Evolutionary conservation across 495 filamentous ascomycete genomes (phyloP).

Genomic region (Friedmanniomyces simplex): DNA sequence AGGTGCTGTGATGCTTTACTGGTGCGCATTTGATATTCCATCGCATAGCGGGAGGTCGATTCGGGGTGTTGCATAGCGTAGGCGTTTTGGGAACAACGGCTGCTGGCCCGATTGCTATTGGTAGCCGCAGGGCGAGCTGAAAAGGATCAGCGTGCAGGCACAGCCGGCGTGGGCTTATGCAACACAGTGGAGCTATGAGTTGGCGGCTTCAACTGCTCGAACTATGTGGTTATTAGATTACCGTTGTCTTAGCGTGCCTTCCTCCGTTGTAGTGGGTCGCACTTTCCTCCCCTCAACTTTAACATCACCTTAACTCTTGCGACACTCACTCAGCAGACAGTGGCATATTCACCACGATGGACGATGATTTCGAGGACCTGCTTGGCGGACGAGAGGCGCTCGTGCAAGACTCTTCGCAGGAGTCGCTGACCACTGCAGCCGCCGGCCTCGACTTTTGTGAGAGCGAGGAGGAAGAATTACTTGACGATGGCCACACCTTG

Average conservation of each 20-base stretch:
- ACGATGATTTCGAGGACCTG: constrained; percentile 8
- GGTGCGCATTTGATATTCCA: neutral
- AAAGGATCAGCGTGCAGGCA: too few relatives aligned
- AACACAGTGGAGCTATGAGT: too few relatives aligned
- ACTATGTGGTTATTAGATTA: neutral
- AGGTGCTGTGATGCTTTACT: neutral
- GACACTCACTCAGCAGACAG: neutral
- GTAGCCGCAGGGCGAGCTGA: too few relatives aligned
- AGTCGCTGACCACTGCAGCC: constrained; percentile 1
- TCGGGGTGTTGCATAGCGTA: neutral
- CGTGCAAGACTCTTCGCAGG: neutral
- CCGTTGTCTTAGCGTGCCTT: neutral
- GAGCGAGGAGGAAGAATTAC: neutral
- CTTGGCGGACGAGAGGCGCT: neutral
- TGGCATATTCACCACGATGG: neutral
- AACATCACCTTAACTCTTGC: neutral
- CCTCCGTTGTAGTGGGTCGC: neutral
- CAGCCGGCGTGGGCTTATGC: too few relatives aligned
- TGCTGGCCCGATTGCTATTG: neutral
- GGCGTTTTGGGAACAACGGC: neutral
- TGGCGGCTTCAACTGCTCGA: too few relatives aligned
- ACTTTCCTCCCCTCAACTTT: neutral
- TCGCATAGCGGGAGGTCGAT: neutral
- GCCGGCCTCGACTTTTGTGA: neutral
- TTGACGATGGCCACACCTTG: neutral